Percentiles rank a stretch among this genome's conserved stretches.
Conservation (phyloP, 805 yeast species). For the Candida sithepensis region DNA sequence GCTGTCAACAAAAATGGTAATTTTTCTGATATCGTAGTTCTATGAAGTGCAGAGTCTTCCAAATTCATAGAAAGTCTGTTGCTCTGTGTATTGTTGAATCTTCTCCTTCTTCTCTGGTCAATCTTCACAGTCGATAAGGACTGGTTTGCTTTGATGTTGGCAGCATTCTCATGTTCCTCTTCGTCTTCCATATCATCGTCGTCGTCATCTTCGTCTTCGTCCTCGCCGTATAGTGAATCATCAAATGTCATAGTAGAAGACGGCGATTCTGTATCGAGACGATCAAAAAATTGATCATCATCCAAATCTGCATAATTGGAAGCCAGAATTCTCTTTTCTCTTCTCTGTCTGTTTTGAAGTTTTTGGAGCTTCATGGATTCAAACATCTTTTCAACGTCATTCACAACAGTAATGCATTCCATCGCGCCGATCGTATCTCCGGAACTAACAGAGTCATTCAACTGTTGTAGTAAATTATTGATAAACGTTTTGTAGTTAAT, state of each 20-base stretch:
- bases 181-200: conserved; percentile 6
- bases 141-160: conserved; percentile 2
- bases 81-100: conserved; percentile 7
- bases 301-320: conserved; percentile 3
- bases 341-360: conserved; percentile 8
- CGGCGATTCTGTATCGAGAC: conserved; percentile 7
- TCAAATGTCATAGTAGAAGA: conserved; percentile 11
- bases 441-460: conserved; percentile 48
- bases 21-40: conserved; percentile 58
- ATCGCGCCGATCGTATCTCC: conserved; percentile 56
- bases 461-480: conserved; percentile 51
- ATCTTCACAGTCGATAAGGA: conserved; percentile 15
- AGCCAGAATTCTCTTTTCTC: conserved; percentile 6
- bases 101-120: conserved; percentile 14
- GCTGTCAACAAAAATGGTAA: conserved; percentile 65
- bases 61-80: conserved; percentile 6
- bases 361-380: conserved; percentile 42
- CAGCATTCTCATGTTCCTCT: conserved; percentile 3
- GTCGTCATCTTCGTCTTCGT: conserved; percentile 11
- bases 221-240: conserved; percentile 12
- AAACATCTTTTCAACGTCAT: conserved; percentile 73
- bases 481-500: conserved; percentile 57
- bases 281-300: conserved; percentile 3
- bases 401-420: conserved; percentile 64
- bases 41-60: conserved; percentile 36